Base-by-base conservation (phyloP, 495 filamentous ascomycete genomes). In the Xanthoparmelia taractica region DNA sequence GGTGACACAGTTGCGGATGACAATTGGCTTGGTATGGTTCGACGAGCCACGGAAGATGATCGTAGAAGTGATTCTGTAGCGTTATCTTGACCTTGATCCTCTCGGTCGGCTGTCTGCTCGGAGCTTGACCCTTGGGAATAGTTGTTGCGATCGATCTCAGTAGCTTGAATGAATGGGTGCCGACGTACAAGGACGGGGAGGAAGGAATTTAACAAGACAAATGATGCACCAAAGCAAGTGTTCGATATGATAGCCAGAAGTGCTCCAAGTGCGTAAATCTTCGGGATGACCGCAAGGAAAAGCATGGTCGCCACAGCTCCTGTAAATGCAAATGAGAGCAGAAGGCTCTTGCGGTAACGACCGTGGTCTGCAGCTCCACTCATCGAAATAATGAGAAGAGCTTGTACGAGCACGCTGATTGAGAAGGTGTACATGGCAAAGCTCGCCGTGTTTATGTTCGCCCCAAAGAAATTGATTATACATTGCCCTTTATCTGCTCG, bases 341-440 rank as follows among this genome's bases (percentile, higher is more conserved):
- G 76, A 18, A 98, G 82, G 43, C 82, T 85, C 75, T 98, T 98
- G 64, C 94, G 85, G 75, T 92, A 96, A 58, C 87, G 88, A 64
- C 94, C 94, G 74, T 97, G 94, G 71, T 98, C 94, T 54, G 94
- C 94, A 48, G 94, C 94, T 38, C 90, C 94, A 64, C 88, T 93
- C 82, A 98, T 96, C 61, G 91, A 95, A 63, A 98, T 88, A 36
- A 98, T 95, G 40, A 98, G 73, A 27, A 97, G 73, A 12, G 92
- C 86, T 74, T 98, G 94, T 38, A 96, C 70, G 12, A 96, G 72
- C 2, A 98, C 94, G 74, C 89, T 94, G 63, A 96, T 74, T 56
- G 91, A 95, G 74, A 97, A 97, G 7, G 90, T 96, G 76, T 97
- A 98, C 88, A 98, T 92, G 63, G 95, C 94, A 74, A 97, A 97